These are phyloP conservation scores for Xerocomellus amylosporus DNA, from an alignment of 768 basidiomycete genomes.

Conservation along the genomic window DNA sequence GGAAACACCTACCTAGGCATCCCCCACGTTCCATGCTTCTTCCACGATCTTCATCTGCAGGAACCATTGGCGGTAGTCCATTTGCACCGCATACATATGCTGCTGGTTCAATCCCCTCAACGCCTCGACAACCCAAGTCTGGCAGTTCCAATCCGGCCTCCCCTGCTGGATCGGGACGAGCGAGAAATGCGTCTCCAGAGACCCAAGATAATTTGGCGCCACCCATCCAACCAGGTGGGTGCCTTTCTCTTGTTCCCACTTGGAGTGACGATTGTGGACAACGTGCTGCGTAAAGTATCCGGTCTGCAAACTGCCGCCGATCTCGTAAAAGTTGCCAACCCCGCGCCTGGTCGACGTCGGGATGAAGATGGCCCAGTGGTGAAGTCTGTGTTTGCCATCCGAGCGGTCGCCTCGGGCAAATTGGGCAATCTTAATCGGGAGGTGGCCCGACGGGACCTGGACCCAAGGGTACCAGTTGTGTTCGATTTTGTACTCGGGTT, in stretches of 20 bases:
- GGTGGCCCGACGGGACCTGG: conserved; percentile 12
- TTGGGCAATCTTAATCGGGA: conserved; percentile 17
- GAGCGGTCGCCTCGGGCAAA: conserved; percentile 8
- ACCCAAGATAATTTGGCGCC: background rate
- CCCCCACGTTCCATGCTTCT: conserved; percentile 15
- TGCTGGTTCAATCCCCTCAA: conserved; percentile 10
- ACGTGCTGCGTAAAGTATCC: conserved; percentile 18
- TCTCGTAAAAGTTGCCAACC: conserved; percentile 21
- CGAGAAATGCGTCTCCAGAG: conserved; percentile 10
- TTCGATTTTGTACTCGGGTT: conserved; percentile 7
- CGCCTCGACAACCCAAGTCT: conserved; percentile 23
- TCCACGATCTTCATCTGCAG: conserved; percentile 18
- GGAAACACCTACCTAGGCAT: conserved; percentile 1
- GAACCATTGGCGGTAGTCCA: conserved; percentile 9
- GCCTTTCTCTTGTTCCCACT: conserved; percentile 15
- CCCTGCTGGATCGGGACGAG: conserved; percentile 12
- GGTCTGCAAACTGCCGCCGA: conserved; percentile 5
- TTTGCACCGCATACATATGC: conserved; percentile 17
- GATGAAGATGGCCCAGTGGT: conserved; percentile 26
- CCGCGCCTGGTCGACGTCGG: conserved; percentile 18
- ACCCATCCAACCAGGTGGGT: conserved; percentile 14
- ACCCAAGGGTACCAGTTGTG: conserved; percentile 1
- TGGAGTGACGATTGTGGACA: conserved; percentile 11
- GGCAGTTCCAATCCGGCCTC: conserved; percentile 15
- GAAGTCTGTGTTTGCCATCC: background rate